phyloP scores from a whole-genome alignment of 2,329 filamentous ascomycete species.

The Sclerotinia trifoliorum region DNA sequence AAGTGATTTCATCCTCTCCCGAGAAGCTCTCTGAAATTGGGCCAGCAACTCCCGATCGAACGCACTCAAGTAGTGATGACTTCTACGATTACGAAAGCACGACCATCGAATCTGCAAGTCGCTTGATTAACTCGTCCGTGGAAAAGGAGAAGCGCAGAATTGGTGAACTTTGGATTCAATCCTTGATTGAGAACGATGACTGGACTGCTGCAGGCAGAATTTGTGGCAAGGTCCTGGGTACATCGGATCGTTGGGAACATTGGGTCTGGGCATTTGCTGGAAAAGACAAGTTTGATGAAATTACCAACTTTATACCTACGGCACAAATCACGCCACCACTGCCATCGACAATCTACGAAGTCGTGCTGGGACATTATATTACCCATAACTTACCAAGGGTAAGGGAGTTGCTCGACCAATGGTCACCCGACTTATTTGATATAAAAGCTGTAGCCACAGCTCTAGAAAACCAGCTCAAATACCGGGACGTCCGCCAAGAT shows the following conservation, averaged over 20 bases:
- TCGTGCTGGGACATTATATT: constrained; percentile 86
- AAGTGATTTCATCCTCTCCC: constrained; percentile 53
- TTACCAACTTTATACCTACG: constrained; percentile 78
- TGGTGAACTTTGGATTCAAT: constrained; percentile 89
- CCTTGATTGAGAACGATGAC: constrained; percentile 70
- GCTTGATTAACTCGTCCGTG: constrained; percentile 60
- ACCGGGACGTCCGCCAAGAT: constrained; percentile 71
- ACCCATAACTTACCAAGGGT: constrained; percentile 72
- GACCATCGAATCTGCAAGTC: constrained; percentile 59
- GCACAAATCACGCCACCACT: constrained; percentile 76
- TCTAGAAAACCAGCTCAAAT: constrained; percentile 78
- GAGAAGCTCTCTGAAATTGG: constrained; percentile 45
- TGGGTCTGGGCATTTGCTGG: constrained; percentile 94
- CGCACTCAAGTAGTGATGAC: constrained; percentile 49
- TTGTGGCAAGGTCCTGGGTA: constrained; percentile 78
- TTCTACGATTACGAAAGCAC: constrained; percentile 74
- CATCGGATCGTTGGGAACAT: constrained; percentile 83
- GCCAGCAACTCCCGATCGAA: constrained; percentile 44
- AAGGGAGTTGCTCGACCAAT: constrained; percentile 74
- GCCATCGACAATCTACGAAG: constrained; percentile 80
- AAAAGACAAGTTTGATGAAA: constrained; percentile 83
- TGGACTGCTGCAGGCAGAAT: constrained; percentile 79
- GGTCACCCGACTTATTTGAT: constrained; percentile 83
- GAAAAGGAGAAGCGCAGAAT: constrained; percentile 88
- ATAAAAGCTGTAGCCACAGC: constrained; percentile 71